Evolutionary conservation across 768 basidiomycete species (phyloP), one percentile per base, ranked within the genome.

Genomic region (Jaapia argillacea): DNA sequence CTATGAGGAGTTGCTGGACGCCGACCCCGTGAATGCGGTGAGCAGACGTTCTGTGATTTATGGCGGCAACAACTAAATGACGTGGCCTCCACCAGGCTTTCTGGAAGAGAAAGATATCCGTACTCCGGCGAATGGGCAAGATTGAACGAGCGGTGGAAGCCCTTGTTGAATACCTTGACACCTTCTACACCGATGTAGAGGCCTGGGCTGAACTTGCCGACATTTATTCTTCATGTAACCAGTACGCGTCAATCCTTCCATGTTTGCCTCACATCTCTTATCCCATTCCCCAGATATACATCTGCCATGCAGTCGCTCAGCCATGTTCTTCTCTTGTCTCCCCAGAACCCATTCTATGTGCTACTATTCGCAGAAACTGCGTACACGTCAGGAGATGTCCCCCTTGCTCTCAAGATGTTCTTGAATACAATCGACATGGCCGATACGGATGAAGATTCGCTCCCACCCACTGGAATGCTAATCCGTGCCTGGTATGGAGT

Each of bases 341-440:
- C 91, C 0, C 87, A 92, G 50, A 93, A 91, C 53, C 84, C 87
- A 0, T 85, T 89, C 54, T 80, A 85, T 28, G 72, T 79, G 45
- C 71, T 92, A n/a, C 82, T 83, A 50, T 81, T 79, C 40, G 91
- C 89, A 0, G 91, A 96, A 61, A 90, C 85, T 6, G 88, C 87
- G 0, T 91, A 86, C 56, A 86, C 87, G 0, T 70, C 78, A 0
- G 75, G 72, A 2, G 88, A 92, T 57, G 55, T 87, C 18, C 74
- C 83, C 0, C 67, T 90, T 5, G 79, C 90, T 2, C 66, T 89
- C 42, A 85, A 86, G 59, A 79, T 77, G 67, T 91, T 79, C 66
- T 73, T 92, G 5, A 67, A 80, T 24, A 80, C 77, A 0, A 68
- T 85, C 7, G 89, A 93, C 52, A 90, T 91, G 84, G 71, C 70